Percentiles rank a stretch among this genome's conserved stretches.
These are phyloP conservation scores for Dalbergia cultrata DNA, from an alignment of 306 rosid genomes.

Conservation along the genomic window DNA sequence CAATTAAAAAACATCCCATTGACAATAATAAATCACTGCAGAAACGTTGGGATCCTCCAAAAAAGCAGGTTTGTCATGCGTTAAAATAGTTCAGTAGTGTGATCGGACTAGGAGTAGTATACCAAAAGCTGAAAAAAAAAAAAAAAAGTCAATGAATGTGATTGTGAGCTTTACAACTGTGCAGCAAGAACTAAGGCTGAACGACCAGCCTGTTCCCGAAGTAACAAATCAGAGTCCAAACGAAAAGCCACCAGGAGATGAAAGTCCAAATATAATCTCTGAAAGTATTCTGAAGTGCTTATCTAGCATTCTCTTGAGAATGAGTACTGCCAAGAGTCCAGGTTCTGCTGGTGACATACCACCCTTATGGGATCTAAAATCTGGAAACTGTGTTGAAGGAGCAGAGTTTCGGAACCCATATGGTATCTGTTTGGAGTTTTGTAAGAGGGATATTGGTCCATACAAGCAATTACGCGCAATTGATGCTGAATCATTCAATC, in stretches of 20 bases:
- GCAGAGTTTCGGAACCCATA: constrained; percentile 70
- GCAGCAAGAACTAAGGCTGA: constrained; percentile 65
- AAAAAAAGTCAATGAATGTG: constrained; percentile 32
- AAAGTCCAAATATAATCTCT: constrained; percentile 79
- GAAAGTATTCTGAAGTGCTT: constrained; percentile 84
- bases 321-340: constrained; percentile 60
- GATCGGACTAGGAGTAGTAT: background rate
- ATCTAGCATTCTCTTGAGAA: constrained; percentile 76
- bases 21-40: constrained; percentile 60
- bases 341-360: constrained; percentile 47
- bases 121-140: background rate
- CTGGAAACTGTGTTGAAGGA: constrained; percentile 47
- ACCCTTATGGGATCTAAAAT: constrained; percentile 43
- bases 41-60: constrained; percentile 57
- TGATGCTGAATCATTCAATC: constrained; percentile 73
- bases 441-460: constrained; percentile 77
- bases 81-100: constrained; percentile 4
- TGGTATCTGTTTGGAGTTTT: constrained; percentile 67
- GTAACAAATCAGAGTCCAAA: constrained; percentile 48
- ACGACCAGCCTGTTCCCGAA: constrained; percentile 53
- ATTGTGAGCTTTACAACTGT: constrained; percentile 41
- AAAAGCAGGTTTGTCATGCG: constrained; percentile 58
- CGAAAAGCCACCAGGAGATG: constrained; percentile 52
- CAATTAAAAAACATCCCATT: constrained; percentile 58
- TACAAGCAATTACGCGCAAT: constrained; percentile 60